Percentiles rank a stretch among this genome's conserved stretches.
These are phyloP conservation scores for Cystobasidium ongulense DNA, from an alignment of 768 basidiomycete species.

Conservation along the genomic window DNA sequence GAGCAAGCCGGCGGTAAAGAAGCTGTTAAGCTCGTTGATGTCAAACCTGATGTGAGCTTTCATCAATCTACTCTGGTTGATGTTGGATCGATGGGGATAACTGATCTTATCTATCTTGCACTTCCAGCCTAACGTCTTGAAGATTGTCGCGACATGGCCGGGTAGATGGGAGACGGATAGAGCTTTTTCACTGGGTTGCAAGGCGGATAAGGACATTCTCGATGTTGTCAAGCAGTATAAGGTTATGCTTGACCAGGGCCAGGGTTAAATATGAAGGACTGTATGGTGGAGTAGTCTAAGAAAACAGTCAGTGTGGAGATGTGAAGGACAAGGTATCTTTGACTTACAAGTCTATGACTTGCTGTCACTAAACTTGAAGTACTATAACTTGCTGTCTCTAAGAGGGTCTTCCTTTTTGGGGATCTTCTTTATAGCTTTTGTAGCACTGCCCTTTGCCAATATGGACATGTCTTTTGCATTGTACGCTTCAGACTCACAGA, in stretches of 20 bases:
- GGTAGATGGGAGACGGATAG: constrained; percentile 18
- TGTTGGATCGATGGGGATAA: no score
- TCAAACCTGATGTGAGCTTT: constrained; percentile 14
- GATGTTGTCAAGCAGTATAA: constrained; percentile 30
- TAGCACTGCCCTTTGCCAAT: neutral
- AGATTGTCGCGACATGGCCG: constrained; percentile 23
- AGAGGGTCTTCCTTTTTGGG: neutral
- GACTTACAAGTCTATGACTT: no score
- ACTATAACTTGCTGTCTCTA: neutral
- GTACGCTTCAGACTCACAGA: constrained; percentile 2
- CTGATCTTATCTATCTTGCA: neutral
- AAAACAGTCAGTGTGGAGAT: neutral
- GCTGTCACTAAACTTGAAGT: no score
- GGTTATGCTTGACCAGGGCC: constrained; percentile 9
- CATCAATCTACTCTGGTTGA: no score
- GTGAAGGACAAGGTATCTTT: no score
- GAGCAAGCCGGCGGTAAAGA: constrained; percentile 53
- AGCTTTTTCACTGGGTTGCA: constrained; percentile 17
- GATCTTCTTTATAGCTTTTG: neutral
- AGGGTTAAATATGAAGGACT: neutral
- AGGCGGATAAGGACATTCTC: constrained; percentile 15
- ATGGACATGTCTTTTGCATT: neutral
- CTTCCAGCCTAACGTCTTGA: neutral
- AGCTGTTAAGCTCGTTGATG: constrained; percentile 49
- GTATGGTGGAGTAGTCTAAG: neutral